Evolutionary conservation across 352 stramenopile species (phyloP), one percentile per base, ranked within the genome.

Genomic region (Pythium biforme): DNA sequence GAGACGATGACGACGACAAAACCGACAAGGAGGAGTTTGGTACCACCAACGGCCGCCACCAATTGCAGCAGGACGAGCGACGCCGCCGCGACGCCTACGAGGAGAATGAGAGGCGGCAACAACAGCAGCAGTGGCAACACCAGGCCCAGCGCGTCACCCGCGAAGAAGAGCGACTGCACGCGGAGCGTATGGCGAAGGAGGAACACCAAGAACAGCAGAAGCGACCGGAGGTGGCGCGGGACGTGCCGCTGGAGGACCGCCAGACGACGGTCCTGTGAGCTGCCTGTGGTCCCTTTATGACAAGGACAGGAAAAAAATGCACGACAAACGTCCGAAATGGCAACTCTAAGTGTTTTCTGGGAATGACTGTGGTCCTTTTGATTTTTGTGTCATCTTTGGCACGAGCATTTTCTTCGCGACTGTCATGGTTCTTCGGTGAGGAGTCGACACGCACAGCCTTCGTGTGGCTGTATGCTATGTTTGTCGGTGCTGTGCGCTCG

Each of bases 231-330:
- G 22, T 27, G 39, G 20, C 39, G 19, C 39, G 23, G 25, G 39
- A 60, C n/a, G 41, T 52, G 39, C 23, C 22, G 3, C 0, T 23
- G 8, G 34, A 63, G 33, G 43, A 63, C n/a, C 45, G 31, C 22
- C 26, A 62, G 46, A 63, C 54, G 14, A 60, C 54, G 8, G 54
- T 60, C 27, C 40, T 60, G 17, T 60, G 19, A 60, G 54, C 37
- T 17, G 12, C 17, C 5, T 34, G 31, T 10, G 10, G 5, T 5
- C 5, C 31, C 5, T 34, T 34, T 10, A 10, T 34, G 31, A 34
- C 5, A 10, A 10, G 10, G 31, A 43, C 37, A 43, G 4, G 5
- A 23, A 11, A 54, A 41, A 15, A 12, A 58, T 17, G 17, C 19
- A 33, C 26, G 11, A 17, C 31, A 11, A 34, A 34, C 31, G 31